phyloP scores from a whole-genome alignment of 1,284 basidiomycete species.

The Cerrena zonata region DNA sequence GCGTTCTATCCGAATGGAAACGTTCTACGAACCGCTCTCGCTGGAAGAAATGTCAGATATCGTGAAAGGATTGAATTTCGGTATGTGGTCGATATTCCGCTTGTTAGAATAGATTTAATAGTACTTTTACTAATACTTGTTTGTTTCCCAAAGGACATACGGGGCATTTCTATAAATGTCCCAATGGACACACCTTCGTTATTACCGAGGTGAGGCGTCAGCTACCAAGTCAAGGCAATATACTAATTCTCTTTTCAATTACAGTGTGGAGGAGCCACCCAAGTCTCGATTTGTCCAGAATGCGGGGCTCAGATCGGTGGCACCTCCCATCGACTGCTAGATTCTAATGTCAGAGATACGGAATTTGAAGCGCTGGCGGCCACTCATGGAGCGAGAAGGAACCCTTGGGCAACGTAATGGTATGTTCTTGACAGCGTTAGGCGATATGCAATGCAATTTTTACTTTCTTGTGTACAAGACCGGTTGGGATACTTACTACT shows the following conservation, averaged over 20 bases:
- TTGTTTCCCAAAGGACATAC: slow-evolving; percentile 27
- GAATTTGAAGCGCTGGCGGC: slow-evolving; percentile 2
- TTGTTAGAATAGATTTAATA: background rate
- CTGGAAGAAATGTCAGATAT: slow-evolving; percentile 43
- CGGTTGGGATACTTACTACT: no score
- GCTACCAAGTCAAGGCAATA: background rate
- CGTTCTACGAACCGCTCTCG: slow-evolving; percentile 37
- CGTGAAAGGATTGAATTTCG: slow-evolving; percentile 34
- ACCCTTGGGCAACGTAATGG: background rate
- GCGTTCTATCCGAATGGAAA: slow-evolving; percentile 24
- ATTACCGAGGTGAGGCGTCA: slow-evolving; percentile 15
- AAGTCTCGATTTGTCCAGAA: slow-evolving; percentile 5
- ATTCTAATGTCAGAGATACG: slow-evolving; percentile 3
- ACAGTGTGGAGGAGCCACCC: slow-evolving; percentile 7
- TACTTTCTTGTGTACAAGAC: no score
- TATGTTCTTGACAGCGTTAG: no score
- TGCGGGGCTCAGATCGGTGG: slow-evolving; percentile 5
- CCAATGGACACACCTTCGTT: slow-evolving; percentile 19
- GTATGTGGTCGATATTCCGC: slow-evolving; percentile 32
- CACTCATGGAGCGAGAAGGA: background rate
- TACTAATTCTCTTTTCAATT: background rate
- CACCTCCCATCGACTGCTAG: background rate
- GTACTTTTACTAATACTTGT: background rate
- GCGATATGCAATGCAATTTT: no score
- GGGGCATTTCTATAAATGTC: slow-evolving; percentile 34